These are phyloP conservation scores for Rhodamnia argentea DNA, from an alignment of 345 rosid species.

Conservation along the genomic window DNA sequence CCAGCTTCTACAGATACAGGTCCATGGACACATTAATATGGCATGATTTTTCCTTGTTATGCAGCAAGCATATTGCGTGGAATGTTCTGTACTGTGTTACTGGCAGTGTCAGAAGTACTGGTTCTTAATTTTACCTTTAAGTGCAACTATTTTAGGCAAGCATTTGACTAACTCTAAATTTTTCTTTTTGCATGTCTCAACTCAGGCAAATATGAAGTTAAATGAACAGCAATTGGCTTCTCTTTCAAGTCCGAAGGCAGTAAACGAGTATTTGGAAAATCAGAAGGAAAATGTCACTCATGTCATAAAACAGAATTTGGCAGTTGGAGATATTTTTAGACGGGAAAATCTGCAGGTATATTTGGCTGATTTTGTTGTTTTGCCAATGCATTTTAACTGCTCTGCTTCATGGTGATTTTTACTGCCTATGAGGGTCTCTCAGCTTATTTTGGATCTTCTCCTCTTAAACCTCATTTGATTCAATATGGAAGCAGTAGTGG, in stretches of 20 bases:
- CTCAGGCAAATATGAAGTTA: conserved; percentile 66
- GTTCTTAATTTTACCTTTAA: background rate
- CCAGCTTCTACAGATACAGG: conserved; percentile 82
- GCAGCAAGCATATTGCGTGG: background rate
- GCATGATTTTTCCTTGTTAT: background rate
- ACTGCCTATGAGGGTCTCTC: background rate
- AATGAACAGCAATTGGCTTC: conserved; percentile 67
- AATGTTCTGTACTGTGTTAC: background rate
- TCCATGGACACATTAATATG: background rate
- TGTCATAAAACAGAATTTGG: conserved; percentile 61
- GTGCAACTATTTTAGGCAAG: background rate
- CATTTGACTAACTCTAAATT: background rate
- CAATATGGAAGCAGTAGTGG: background rate
- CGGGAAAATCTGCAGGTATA: conserved; percentile 69
- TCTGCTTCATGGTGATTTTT: background rate
- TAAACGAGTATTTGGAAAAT: conserved; percentile 60
- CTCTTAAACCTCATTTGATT: background rate
- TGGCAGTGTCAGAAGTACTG: background rate
- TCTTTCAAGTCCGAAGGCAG: conserved; percentile 74
- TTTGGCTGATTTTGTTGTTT: background rate
- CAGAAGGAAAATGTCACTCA: conserved; percentile 54
- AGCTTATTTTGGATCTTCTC: background rate
- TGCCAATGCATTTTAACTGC: background rate
- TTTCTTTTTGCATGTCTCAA: background rate
- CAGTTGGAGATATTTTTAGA: conserved; percentile 73